A percentile compares a stretch with the other conserved stretches of the same genome.
Evolutionary conservation across 2,329 filamentous ascomycete genomes (phyloP).

Genomic region (Grosmannia serpens): DNA sequence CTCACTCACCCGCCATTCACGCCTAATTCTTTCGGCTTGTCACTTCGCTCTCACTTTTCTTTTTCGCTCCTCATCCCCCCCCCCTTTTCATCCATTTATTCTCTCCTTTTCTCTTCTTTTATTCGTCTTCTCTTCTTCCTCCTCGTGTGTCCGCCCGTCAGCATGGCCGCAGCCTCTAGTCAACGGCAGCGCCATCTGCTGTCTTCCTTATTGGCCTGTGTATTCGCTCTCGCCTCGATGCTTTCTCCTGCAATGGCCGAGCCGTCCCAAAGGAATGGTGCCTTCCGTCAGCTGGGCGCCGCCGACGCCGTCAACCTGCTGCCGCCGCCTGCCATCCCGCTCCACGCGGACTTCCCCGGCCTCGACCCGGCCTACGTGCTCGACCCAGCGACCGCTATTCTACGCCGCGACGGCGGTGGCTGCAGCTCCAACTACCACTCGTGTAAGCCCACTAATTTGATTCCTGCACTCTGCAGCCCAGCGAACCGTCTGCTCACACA

Average conservation of each 20-base stretch:
- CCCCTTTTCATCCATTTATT: background rate
- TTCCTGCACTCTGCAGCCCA: background rate
- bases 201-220: background rate
- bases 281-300: background rate
- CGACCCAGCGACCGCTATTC: conserved; percentile 1
- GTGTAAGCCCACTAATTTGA: conserved; percentile 4
- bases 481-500: background rate
- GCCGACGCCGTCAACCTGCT: background rate
- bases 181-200: background rate
- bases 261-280: background rate
- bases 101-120: background rate
- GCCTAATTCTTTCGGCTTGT: background rate
- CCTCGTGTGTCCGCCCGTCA: background rate
- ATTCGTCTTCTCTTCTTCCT: background rate
- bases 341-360: background rate
- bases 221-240: background rate
- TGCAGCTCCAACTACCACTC: conserved; percentile 11
- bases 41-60: background rate
- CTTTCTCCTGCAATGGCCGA: background rate
- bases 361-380: conserved; percentile 2
- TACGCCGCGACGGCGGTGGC: conserved; percentile 4
- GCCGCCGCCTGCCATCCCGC: background rate
- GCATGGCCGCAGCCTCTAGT: background rate
- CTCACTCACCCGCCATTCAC: background rate
- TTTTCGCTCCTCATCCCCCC: background rate